Base-by-base conservation (phyloP, 192 early-diverging fungal species). In the Rhizophagus prolifer region DNA sequence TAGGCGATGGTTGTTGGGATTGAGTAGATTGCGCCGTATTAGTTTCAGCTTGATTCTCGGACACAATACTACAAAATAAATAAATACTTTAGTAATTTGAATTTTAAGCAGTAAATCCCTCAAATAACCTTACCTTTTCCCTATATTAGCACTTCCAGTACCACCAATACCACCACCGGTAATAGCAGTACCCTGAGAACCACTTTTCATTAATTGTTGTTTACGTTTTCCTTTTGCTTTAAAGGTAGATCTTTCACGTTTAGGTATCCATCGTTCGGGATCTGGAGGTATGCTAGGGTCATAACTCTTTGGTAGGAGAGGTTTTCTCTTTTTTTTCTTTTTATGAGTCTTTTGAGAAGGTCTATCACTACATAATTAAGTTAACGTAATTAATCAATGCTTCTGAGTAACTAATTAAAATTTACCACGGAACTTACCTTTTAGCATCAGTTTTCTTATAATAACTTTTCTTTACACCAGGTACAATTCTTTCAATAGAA, bases 261-360 rank as follows among this genome's bases (percentile, higher is more conserved):
- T 89, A 8, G 91, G 87, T 67, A 92, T 58, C 92, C 92, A 93
- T 58, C 92, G 84, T 69, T 93, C 90, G 19, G 92, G 91, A 82
- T 93, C 91, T 25, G 88, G 86, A 34, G 44, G 36, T 6, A 71
- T 71, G 30, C 72, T 74, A 7, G 86, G 61, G 80, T 92, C 88
- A 72, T 81, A 88, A 59, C 81, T 84, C 71, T 91, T 91, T 47
- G 90, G 89, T 36, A 89, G 54, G 10, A 86, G 70, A 2, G 87
- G 77, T 80, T 87, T 85, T 62, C 88, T 81, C 80, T 91, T 93
- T 47, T 84, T 83, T 64, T 86, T 87, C 59, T 82, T 83, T 60
- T 80, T 84, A 2, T 76, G 44, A 23, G 87, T 87, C 46, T 74
- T 80, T 21, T 58, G 46, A 31, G 47, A 58, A 58, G n/a, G 47